These are phyloP conservation scores for Erigeron canadensis DNA, from an alignment of 129 eudicot species.

Conservation along the genomic window DNA sequence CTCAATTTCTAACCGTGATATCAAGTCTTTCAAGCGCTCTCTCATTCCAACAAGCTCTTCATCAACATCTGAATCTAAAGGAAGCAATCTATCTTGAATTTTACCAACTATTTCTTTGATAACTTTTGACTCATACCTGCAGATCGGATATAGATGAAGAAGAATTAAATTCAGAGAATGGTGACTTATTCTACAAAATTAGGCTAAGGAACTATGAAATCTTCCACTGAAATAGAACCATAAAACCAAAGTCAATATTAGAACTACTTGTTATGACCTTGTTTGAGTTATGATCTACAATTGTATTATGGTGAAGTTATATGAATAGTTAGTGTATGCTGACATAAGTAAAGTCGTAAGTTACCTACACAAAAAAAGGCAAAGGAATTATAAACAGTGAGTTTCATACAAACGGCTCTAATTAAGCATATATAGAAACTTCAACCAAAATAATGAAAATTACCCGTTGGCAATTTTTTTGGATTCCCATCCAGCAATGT, in stretches of 20 bases:
- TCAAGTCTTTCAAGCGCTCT: not conserved
- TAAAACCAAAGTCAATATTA: no score
- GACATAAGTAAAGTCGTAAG: not conserved
- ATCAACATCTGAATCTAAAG: not conserved
- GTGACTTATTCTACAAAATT: not conserved
- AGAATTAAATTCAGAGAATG: not conserved
- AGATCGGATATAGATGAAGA: not conserved
- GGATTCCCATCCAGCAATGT: not conserved
- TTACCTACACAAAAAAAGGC: no score
- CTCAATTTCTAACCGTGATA: not conserved
- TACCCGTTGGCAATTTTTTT: conserved; percentile 5
- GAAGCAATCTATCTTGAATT: not conserved
- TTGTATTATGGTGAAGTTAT: no score
- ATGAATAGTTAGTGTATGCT: not conserved
- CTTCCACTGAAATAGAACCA: no score
- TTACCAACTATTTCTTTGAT: not conserved
- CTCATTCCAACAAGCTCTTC: not conserved
- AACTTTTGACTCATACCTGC: not conserved
- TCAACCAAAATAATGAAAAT: not conserved
- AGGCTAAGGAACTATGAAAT: no score
- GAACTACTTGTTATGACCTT: no score
- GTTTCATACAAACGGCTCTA: no score
- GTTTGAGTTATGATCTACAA: no score
- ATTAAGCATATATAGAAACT: not conserved
- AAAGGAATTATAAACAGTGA: no score